These are phyloP conservation scores for Linnemannia elongata DNA, from an alignment of 192 early-diverging fungal species.

Conservation along the genomic window DNA sequence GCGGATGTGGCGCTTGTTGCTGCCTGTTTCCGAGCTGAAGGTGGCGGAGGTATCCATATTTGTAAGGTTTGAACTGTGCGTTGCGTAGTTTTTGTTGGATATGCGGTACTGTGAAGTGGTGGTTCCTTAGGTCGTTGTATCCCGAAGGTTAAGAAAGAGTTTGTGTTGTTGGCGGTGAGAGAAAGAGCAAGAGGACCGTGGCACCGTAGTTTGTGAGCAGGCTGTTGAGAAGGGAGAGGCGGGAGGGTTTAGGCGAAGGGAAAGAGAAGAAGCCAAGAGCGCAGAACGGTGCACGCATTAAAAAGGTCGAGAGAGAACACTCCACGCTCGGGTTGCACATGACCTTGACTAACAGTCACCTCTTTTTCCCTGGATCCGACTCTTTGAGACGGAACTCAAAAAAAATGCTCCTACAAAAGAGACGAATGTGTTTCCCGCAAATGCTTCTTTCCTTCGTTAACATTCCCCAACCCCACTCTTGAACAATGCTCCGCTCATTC, in stretches of 20 bases:
- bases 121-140: not conserved
- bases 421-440: not conserved
- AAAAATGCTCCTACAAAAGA: too few species aligned
- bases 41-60: not conserved
- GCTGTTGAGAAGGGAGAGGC: not conserved
- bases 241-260: not conserved
- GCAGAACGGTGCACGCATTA: too few species aligned
- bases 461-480: not conserved
- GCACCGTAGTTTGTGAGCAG: not conserved
- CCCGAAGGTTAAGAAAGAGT: not conserved
- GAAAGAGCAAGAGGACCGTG: not conserved
- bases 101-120: not conserved
- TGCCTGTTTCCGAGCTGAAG: not conserved
- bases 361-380: not conserved
- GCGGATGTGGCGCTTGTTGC: not conserved
- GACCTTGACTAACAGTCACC: not conserved
- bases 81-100: not conserved
- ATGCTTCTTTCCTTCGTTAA: not conserved
- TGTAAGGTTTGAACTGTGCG: not conserved
- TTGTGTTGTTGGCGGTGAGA: not conserved
- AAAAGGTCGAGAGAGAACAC: not conserved
- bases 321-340: not conserved
- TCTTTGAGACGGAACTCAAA: too few species aligned
- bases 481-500: constrained; percentile 6
- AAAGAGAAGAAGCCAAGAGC: not conserved